A percentile compares a stretch with the other conserved stretches of the same genome.
Conservation (phyloP, 2,329 filamentous ascomycete genomes). For the Sclerotinia minor region DNA sequence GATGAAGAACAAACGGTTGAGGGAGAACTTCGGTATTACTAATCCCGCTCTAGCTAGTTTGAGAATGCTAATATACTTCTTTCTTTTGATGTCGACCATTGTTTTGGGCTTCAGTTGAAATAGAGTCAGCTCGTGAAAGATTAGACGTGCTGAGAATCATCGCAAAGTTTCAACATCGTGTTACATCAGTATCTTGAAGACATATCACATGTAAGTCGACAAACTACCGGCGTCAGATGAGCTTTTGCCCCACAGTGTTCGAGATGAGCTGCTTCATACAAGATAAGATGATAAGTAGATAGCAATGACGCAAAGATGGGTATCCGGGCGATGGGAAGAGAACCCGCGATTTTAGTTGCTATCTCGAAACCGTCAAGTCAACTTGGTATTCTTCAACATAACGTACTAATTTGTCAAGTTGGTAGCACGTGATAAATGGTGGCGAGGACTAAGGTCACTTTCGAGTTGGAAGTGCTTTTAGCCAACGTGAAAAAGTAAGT, state of each 20-base stretch:
- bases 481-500: no score
- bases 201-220: background rate
- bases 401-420: background rate
- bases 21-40: conserved; percentile 2
- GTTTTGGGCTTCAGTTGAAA: background rate
- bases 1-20: background rate
- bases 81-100: background rate
- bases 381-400: background rate
- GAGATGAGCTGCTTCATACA: background rate
- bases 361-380: no score
- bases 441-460: no score
- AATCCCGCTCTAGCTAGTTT: background rate
- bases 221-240: conserved; percentile 2
- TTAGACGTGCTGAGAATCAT: background rate
- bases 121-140: no score
- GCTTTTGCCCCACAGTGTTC: background rate
- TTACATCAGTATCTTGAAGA: background rate
- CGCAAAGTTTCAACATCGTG: no score
- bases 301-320: background rate
- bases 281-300: background rate
- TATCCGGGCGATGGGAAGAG: background rate
- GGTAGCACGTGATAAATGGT: no score
- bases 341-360: background rate
- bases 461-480: no score
- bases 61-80: background rate